Conservation (phyloP, 176 grass and related monocot genomes). For the Eremochloa ophiuroides region DNA sequence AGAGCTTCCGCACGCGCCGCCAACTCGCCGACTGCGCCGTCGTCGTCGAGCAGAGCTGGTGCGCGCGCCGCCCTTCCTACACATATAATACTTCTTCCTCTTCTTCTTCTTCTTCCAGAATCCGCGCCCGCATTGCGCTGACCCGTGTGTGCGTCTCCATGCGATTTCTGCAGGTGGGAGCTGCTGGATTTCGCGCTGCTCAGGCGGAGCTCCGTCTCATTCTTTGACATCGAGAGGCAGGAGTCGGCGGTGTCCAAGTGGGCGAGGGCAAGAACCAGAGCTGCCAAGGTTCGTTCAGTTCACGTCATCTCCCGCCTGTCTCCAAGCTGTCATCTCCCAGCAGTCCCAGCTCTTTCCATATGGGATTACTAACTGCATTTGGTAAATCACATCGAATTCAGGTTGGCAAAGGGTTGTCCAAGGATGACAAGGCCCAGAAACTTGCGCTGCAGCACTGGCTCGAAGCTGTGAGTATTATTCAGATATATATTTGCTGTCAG, state of each 20-base stretch:
- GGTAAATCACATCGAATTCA: constrained; percentile 21
- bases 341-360: background rate
- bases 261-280: constrained; percentile 76
- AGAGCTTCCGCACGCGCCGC: constrained; percentile 89
- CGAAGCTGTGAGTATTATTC: constrained; percentile 60
- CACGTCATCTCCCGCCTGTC: background rate
- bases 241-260: constrained; percentile 79
- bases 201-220: constrained; percentile 81
- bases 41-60: constrained; percentile 83
- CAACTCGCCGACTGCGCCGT: constrained; percentile 89
- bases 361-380: background rate
- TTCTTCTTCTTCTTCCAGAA: background rate
- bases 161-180: constrained; percentile 53
- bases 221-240: constrained; percentile 73
- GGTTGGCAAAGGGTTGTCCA: constrained; percentile 83
- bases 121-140: background rate
- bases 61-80: background rate
- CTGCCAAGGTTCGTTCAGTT: constrained; percentile 52
- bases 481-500: background rate
- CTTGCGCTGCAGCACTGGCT: constrained; percentile 93
- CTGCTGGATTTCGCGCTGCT: constrained; percentile 80
- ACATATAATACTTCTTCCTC: background rate
- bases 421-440: constrained; percentile 86
- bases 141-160: background rate
- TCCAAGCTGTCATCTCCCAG: background rate